A percentile compares a stretch with the other conserved stretches of the same genome.
Conservation (phyloP, 768 basidiomycete genomes). For the Amanita jacksonii region DNA sequence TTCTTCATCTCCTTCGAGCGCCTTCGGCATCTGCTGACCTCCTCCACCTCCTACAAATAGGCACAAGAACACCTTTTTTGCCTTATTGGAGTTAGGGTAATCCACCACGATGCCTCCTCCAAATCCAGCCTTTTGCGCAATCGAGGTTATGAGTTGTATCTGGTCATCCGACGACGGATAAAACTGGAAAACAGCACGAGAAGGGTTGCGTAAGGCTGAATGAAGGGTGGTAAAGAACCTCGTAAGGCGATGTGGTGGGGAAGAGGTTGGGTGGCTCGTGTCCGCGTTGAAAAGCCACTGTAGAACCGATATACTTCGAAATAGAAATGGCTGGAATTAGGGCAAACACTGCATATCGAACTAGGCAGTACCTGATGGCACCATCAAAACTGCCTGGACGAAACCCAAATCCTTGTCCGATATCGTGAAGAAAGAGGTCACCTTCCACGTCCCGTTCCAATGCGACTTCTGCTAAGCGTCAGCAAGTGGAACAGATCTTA, state of each 20-base stretch:
- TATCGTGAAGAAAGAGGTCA: conserved; percentile 93
- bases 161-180: conserved; percentile 98
- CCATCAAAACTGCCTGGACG: conserved; percentile 96
- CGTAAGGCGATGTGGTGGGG: conserved; percentile 74
- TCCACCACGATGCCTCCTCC: conserved; percentile 95
- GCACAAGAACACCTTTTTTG: conserved; percentile 89
- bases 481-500: conserved; percentile 1
- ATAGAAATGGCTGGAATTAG: conserved; percentile 2
- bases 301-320: conserved; percentile 84
- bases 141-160: conserved; percentile 87
- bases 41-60: conserved; percentile 78
- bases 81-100: conserved; percentile 95
- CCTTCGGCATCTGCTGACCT: conserved; percentile 61
- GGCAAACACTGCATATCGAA: background rate
- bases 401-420: conserved; percentile 97
- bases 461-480: conserved; percentile 67
- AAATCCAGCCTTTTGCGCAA: conserved; percentile 91
- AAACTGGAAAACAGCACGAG: conserved; percentile 85
- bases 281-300: conserved; percentile 99
- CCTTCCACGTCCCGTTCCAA: conserved; percentile 93
- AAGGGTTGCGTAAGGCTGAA: conserved; percentile 76
- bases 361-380: conserved; percentile 73
- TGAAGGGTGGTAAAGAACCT: conserved; percentile 93
- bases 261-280: conserved; percentile 81
- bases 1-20: conserved; percentile 60